Percentiles rank a stretch among this genome's conserved stretches.
Evolutionary conservation across 2,329 filamentous ascomycete genomes (phyloP).

Genomic region (Simplicillium sp.): DNA sequence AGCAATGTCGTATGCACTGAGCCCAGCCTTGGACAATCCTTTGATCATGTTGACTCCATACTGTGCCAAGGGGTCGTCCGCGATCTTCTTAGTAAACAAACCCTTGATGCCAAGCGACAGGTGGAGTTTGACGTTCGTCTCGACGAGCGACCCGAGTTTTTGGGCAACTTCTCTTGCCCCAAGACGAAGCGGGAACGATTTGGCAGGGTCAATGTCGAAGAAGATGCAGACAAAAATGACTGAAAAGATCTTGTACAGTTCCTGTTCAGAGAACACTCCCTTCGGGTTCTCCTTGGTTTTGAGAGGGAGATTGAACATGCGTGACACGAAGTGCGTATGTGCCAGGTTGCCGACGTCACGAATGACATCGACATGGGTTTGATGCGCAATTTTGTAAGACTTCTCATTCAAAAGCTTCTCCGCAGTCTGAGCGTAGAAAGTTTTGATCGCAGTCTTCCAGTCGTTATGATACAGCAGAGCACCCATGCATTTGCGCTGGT

Average conservation of each 20-base stretch:
- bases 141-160: slow-evolving; percentile 52
- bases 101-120: slow-evolving; percentile 11
- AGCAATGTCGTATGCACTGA: slow-evolving; percentile 56
- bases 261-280: slow-evolving; percentile 45
- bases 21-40: slow-evolving; percentile 51
- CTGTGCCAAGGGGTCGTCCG: slow-evolving; percentile 45
- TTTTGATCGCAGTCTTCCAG: slow-evolving; percentile 53
- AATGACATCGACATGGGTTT: slow-evolving; percentile 59
- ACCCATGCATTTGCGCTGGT: slow-evolving; percentile 43
- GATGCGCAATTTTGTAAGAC: slow-evolving; percentile 46
- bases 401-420: slow-evolving; percentile 54
- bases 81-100: slow-evolving; percentile 40
- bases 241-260: slow-evolving; percentile 53
- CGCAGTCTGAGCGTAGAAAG: slow-evolving; percentile 57
- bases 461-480: slow-evolving; percentile 51
- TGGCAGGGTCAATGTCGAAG: slow-evolving; percentile 55
- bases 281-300: slow-evolving; percentile 52
- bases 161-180: slow-evolving; percentile 45
- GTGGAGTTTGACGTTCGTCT: slow-evolving; percentile 50
- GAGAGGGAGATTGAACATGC: slow-evolving; percentile 55
- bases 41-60: slow-evolving; percentile 60
- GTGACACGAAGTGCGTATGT: slow-evolving; percentile 54
- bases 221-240: slow-evolving; percentile 58
- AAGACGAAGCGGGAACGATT: slow-evolving; percentile 54
- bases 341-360: slow-evolving; percentile 60